Conservation (phyloP, 2,329 filamentous ascomycete species). For the Colletotrichum higginsianum region DNA sequence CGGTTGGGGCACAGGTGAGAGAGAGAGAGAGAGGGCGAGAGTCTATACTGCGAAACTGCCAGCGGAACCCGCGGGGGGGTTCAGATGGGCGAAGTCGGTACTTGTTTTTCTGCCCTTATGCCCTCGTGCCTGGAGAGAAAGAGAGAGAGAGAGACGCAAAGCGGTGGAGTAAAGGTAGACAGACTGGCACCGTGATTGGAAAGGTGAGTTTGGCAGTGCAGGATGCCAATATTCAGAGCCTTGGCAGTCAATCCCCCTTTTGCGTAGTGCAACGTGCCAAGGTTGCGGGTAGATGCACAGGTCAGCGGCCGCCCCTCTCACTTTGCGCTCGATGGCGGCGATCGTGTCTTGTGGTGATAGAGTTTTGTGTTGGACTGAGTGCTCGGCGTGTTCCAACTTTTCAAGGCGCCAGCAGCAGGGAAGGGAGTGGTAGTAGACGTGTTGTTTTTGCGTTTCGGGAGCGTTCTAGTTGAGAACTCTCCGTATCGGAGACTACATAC, state of each 20-base stretch:
- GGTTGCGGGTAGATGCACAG: slow-evolving; percentile 23
- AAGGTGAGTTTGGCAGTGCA: slow-evolving; percentile 23
- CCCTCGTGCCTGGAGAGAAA: neutral
- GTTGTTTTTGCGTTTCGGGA: neutral
- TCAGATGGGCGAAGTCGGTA: neutral
- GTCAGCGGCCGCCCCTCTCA: slow-evolving; percentile 1
- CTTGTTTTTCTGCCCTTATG: neutral
- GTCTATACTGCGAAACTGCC: neutral
- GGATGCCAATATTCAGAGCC: slow-evolving; percentile 30
- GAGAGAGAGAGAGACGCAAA: slow-evolving; percentile 10
- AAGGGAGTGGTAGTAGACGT: neutral
- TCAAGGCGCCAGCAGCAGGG: neutral
- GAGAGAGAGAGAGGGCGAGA: too few species aligned
- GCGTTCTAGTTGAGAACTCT: neutral
- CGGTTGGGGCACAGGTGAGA: neutral
- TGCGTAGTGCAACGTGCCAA: slow-evolving; percentile 37
- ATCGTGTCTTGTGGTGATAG: neutral
- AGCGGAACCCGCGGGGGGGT: neutral
- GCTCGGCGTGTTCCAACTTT: neutral
- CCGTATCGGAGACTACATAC: neutral
- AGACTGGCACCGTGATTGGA: slow-evolving; percentile 22
- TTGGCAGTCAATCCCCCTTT: slow-evolving; percentile 37
- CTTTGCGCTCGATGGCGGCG: neutral
- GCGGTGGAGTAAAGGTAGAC: neutral
- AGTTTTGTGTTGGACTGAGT: neutral